Evolutionary conservation across 2,329 filamentous ascomycete genomes (phyloP).

Genomic region (Colletotrichum viniferum): DNA sequence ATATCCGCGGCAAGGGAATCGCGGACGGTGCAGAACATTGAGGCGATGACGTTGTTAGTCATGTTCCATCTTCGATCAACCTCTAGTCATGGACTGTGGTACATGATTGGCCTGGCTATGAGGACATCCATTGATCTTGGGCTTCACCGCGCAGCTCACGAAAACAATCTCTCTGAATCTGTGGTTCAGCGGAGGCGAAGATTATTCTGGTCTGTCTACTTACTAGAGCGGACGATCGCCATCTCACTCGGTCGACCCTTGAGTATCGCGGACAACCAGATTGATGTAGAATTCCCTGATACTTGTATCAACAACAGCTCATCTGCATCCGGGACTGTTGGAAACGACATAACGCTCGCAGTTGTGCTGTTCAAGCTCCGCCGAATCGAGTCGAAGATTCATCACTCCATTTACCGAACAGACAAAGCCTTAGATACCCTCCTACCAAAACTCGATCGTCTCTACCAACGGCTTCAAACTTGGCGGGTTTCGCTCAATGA

Average conservation of each 20-base stretch:
- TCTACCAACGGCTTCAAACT: conserved; percentile 44
- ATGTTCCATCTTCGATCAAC: conserved; percentile 55
- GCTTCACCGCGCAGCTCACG: conserved; percentile 51
- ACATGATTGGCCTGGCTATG: conserved; percentile 59
- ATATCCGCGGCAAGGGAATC: conserved; percentile 52
- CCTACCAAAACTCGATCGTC: conserved; percentile 49
- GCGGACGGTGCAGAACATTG: conserved; percentile 53
- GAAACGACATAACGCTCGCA: conserved; percentile 40
- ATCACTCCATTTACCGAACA: conserved; percentile 55
- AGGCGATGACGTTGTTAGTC: conserved; percentile 55
- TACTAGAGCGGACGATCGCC: conserved; percentile 52
- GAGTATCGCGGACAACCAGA: conserved; percentile 54
- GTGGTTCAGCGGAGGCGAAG: conserved; percentile 36
- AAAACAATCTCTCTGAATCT: conserved; percentile 24
- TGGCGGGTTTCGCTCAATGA: conserved; percentile 64
- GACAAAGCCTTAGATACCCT: conserved; percentile 48
- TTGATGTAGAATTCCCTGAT: conserved; percentile 52
- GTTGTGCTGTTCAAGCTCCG: conserved; percentile 50
- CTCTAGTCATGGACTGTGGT: conserved; percentile 56
- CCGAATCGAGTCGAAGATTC: conserved; percentile 52
- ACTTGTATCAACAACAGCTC: conserved; percentile 30
- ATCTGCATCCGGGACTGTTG: conserved; percentile 31
- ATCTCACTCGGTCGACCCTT: conserved; percentile 55
- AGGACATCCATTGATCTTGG: conserved; percentile 57
- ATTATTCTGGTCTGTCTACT: conserved; percentile 57